Conservation (phyloP, 768 basidiomycete species). For the Hydnomerulius pinastri region DNA sequence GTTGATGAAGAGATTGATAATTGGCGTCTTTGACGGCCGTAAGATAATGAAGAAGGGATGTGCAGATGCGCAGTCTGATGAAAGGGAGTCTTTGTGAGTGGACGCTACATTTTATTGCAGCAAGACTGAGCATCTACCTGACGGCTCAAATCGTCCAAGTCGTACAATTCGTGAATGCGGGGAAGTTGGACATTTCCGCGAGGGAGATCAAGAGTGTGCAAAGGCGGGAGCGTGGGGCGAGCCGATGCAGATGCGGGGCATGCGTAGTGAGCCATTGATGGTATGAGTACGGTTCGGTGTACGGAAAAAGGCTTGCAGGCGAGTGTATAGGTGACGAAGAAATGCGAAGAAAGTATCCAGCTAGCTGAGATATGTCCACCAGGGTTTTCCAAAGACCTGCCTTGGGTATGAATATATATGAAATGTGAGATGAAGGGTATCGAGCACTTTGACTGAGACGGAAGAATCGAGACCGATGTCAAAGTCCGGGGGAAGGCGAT, state of each 20-base stretch:
- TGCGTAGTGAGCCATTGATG: constrained; percentile 12
- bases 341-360: constrained; percentile 10
- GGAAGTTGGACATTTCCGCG: constrained; percentile 9
- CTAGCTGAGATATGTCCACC: constrained; percentile 14
- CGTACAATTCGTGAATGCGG: constrained; percentile 11
- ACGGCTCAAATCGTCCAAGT: constrained; percentile 4
- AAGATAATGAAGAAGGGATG: neutral
- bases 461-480: constrained; percentile 7
- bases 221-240: constrained; percentile 56
- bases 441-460: constrained; percentile 6
- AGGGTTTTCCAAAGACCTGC: constrained; percentile 23
- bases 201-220: constrained; percentile 48
- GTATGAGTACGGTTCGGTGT: neutral
- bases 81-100: neutral
- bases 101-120: neutral
- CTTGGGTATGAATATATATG: constrained; percentile 16
- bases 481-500: constrained; percentile 1
- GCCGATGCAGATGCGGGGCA: constrained; percentile 27
- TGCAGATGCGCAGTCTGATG: neutral
- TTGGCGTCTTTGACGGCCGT: constrained; percentile 27
- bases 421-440: constrained; percentile 7
- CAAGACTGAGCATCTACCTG: constrained; percentile 13
- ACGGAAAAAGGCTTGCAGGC: neutral
- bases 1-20: constrained; percentile 41
- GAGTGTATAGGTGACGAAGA: neutral